A percentile compares a stretch with the other conserved stretches of the same genome.
Evolutionary conservation across 2,329 filamentous ascomycete species (phyloP).

Genomic region (Didymella exigua): DNA sequence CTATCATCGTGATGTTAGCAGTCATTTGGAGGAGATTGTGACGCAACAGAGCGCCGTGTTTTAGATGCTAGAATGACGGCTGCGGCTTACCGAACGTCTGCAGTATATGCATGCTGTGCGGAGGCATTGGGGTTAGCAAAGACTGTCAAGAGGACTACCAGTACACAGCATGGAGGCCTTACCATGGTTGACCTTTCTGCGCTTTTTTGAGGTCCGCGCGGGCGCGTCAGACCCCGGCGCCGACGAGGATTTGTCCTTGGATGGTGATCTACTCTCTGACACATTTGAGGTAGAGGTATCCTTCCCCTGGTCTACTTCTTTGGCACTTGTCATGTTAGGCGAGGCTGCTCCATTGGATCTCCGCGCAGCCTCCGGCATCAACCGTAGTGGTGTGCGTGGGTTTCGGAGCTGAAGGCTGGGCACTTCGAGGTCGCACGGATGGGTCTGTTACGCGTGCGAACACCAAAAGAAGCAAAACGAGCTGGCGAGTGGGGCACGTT

Average conservation of each 20-base stretch:
- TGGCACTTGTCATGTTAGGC: conserved; percentile 41
- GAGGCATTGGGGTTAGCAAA: conserved; percentile 36
- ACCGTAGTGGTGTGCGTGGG: conserved; percentile 38
- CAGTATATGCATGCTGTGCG: conserved; percentile 58
- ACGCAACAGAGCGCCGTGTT: conserved; percentile 17
- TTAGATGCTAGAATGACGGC: conserved; percentile 26
- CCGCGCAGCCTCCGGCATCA: conserved; percentile 48
- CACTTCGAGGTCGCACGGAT: conserved; percentile 11
- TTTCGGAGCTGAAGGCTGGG: conserved; percentile 33
- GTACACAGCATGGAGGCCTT: conserved; percentile 33
- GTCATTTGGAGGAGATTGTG: conserved; percentile 24
- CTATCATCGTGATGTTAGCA: conserved; percentile 47
- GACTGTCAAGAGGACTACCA: conserved; percentile 26
- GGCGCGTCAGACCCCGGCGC: conserved; percentile 38
- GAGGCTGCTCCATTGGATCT: conserved; percentile 46
- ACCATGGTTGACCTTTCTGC: conserved; percentile 61
- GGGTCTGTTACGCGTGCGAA: conserved; percentile 25
- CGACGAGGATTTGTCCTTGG: conserved; percentile 37
- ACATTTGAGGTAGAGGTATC: conserved; percentile 32
- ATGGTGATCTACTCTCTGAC: conserved; percentile 36
- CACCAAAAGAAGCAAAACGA: conserved; percentile 28
- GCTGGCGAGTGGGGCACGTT: conserved; percentile 36
- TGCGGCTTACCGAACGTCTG: conserved; percentile 56
- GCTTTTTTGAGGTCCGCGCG: conserved; percentile 53
- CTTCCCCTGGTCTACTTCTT: conserved; percentile 37